Evolutionary conservation across 306 rosid species (phyloP), one percentile per base, ranked within the genome.

Genomic region (Dryas drummondii): DNA sequence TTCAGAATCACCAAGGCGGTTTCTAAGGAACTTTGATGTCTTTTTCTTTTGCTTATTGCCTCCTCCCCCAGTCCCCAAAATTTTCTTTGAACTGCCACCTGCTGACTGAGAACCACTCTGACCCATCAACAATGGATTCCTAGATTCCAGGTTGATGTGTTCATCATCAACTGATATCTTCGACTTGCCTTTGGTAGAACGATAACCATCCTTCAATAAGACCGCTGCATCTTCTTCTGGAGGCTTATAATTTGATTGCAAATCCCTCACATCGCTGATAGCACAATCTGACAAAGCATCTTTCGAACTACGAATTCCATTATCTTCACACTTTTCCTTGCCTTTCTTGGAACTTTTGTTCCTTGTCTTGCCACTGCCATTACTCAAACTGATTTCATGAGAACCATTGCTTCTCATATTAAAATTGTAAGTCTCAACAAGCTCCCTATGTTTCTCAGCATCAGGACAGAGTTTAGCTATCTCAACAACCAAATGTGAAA

Each of bases 401-500:
- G 80, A 48, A 80, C 62, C 70, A 50, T 79, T 82, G 81, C 70
- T 76, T 82, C 67, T 86, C 78, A 89, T 73, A 59, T 87, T 85
- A 66, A 89, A 68, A 27, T 85, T 82, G 81, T 91, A 86, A 40
- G 79, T 83, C 55, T 86, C 91, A 54, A 94, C 58, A 48, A 94
- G 97, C 85, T 94, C 97, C 86, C 70, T 86, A 82, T 85, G 91
- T 83, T 94, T 94, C 75, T 13, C 84, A 50, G 84, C 5, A 78
- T 94, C 97, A 9, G 98, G 98, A 75, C 94, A 91, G 16, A 88
- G 86, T 75, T 85, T 89, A 76, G 97, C 97, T 79, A 91, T 71
- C 71, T 94, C 97, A 61, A 63, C 86, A 76, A 90, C 87, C 81
- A 94, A 92, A 85, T 90, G 92, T 65, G 93, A 84, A 87, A 94